Base-by-base conservation (phyloP, 768 basidiomycete genomes). In the Pisolithus marmoratus region DNA sequence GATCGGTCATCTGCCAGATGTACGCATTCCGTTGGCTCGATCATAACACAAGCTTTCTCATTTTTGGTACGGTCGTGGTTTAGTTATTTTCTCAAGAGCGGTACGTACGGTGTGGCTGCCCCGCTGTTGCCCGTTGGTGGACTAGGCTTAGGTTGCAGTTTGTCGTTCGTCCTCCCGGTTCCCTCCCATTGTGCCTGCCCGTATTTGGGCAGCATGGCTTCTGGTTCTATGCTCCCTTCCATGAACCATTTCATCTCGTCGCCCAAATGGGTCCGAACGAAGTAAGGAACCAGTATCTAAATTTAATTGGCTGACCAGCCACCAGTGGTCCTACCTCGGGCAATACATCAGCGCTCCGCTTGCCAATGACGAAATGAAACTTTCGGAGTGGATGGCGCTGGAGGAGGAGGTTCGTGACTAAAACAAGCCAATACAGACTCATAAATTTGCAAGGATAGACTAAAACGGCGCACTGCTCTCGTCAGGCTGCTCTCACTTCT, bases 301-400 rank as follows among this genome's bases (percentile, higher is more conserved):
- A 36, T 14, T n/a, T 12, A 37, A 15, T 37, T 38, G 34, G 45
- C 31, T 31, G 19, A 19, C 34, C 20, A 14, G 22, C 24, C 8
- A 14, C 8, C 38, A 67, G 67, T 70, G 67, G 67, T 51, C 53
- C 14, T 70, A 70, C 44, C 55, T 63, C 7, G 68, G 67, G 1
- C 50, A 55, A 22, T 68, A 67, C 55, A 17, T 51, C 8, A 60
- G 50, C 40, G 54, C 52, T 1, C 38, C 44, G 31, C 46, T 70
- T 9, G 29, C 53, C 0, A 61, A 56, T 3, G 43, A 53, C 34
- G 60, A 65, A 14, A 70, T 70, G 69, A 48, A 52, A 6, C 49
- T 69, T 17, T 63, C 65, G 9, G 69, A 69, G 54, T 70, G 66
- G 68, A 54, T 63, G 50, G 49, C 49, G 12, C 60, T 68, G 7